phyloP scores from a whole-genome alignment of 1,284 basidiomycete species.

The Naganishia albida region DNA sequence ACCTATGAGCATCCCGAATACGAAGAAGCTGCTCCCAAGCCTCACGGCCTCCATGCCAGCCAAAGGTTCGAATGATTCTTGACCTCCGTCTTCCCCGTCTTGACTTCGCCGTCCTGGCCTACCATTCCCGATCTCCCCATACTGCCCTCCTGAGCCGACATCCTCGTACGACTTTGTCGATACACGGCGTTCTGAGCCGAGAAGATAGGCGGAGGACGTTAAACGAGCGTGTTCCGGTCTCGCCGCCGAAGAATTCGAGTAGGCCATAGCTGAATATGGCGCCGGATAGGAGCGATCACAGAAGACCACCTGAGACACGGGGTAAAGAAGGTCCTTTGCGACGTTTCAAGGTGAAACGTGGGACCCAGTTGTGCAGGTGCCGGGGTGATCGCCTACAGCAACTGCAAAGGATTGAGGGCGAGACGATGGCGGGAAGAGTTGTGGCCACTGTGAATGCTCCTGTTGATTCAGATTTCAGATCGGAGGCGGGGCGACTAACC shows the following conservation, averaged over 20 bases:
- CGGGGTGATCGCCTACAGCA: neutral
- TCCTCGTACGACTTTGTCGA: conserved; percentile 22
- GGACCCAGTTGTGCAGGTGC: neutral
- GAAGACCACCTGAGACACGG: conserved; percentile 1
- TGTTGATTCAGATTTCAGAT: conserved; percentile 21
- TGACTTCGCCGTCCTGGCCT: conserved; percentile 4
- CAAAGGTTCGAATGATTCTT: conserved; percentile 9
- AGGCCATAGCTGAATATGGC: conserved; percentile 5
- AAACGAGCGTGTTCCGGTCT: conserved; percentile 27
- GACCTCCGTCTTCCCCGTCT: conserved; percentile 15
- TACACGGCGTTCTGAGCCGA: conserved; percentile 3
- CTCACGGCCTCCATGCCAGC: conserved; percentile 28
- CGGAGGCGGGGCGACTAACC: conserved; percentile 22
- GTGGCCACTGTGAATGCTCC: neutral
- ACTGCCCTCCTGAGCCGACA: neutral
- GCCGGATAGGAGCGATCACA: conserved; percentile 23
- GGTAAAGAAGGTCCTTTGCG: neutral
- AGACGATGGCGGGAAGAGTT: conserved; percentile 2
- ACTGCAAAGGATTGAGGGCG: neutral
- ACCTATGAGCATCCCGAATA: conserved; percentile 32
- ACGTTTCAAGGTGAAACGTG: neutral
- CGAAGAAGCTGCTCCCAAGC: conserved; percentile 28
- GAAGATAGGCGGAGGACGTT: conserved; percentile 29
- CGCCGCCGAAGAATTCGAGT: conserved; percentile 16
- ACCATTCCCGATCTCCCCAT: conserved; percentile 8